These are phyloP conservation scores for Globomyces pollinis-pini DNA, from an alignment of 192 early-diverging fungal species.

Conservation along the genomic window DNA sequence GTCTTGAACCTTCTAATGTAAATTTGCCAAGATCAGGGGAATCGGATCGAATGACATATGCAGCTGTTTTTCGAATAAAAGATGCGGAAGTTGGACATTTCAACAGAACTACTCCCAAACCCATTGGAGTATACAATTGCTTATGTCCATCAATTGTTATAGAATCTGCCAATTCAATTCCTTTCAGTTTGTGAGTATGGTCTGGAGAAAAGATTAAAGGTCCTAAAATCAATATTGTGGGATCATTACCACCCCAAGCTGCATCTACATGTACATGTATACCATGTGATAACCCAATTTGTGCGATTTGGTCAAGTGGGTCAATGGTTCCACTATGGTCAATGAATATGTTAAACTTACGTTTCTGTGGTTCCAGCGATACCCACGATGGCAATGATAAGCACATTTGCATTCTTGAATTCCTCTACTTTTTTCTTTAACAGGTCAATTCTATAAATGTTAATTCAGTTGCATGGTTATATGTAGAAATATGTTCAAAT, in stretches of 20 bases:
- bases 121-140: slow-evolving; percentile 54
- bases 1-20: slow-evolving; percentile 47
- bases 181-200: slow-evolving; percentile 34
- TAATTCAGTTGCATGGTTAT: too few relatives aligned
- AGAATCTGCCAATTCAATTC: slow-evolving; percentile 42
- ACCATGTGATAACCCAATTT: slow-evolving; percentile 12
- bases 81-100: slow-evolving; percentile 20
- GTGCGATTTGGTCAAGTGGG: slow-evolving; percentile 22
- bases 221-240: background rate
- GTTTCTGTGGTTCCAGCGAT: slow-evolving; percentile 51
- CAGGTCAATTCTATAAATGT: slow-evolving; percentile 19
- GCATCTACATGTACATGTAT: slow-evolving; percentile 54
- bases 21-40: slow-evolving; percentile 45
- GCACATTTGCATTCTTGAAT: slow-evolving; percentile 18
- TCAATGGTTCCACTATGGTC: slow-evolving; percentile 35
- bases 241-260: slow-evolving; percentile 39
- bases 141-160: slow-evolving; percentile 57
- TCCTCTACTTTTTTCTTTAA: slow-evolving; percentile 27
- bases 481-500: background rate
- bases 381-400: slow-evolving; percentile 42
- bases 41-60: slow-evolving; percentile 46
- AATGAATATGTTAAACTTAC: background rate
- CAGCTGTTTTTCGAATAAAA: slow-evolving; percentile 46
- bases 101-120: slow-evolving; percentile 45
- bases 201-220: slow-evolving; percentile 47